These are phyloP conservation scores for Poronia punctata DNA, from an alignment of 495 filamentous ascomycete species.

Conservation along the genomic window DNA sequence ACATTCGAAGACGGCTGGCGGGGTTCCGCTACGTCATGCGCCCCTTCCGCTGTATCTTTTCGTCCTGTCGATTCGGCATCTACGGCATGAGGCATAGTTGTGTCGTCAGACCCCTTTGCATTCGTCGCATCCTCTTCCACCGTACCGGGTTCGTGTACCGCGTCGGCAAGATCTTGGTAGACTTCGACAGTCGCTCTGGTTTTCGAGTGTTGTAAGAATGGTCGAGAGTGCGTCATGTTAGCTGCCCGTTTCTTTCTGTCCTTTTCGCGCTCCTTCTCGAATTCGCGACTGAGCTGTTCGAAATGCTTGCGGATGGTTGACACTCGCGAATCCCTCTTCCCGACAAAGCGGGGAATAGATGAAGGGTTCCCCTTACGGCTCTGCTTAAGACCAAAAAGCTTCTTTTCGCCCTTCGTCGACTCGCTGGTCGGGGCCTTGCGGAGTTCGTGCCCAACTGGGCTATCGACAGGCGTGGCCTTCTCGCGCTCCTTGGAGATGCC, in stretches of 20 bases:
- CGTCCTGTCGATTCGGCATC: constrained; percentile 21
- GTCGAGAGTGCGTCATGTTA: constrained; percentile 71
- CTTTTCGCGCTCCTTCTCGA: constrained; percentile 86
- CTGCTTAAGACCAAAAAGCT: constrained; percentile 59
- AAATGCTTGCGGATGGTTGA: constrained; percentile 89
- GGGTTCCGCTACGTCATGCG: constrained; percentile 1
- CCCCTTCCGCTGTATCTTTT: constrained; percentile 3
- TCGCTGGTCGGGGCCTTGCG: constrained; percentile 22
- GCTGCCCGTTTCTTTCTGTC: constrained; percentile 77
- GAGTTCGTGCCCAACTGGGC: constrained; percentile 18
- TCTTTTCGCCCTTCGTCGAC: constrained; percentile 56
- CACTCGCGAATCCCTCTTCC: constrained; percentile 65
- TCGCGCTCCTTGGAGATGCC: constrained; percentile 25
- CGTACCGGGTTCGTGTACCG: constrained; percentile 76
- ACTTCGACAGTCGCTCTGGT: constrained; percentile 95
- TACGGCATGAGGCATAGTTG: constrained; percentile 23
- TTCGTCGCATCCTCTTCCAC: constrained; percentile 52
- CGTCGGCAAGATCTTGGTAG: constrained; percentile 85
- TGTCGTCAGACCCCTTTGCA: constrained; percentile 22
- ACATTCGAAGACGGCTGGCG: neutral
- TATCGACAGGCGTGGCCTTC: constrained; percentile 11
- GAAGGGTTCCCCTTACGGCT: constrained; percentile 59
- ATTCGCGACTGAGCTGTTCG: constrained; percentile 91
- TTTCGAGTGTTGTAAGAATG: constrained; percentile 76
- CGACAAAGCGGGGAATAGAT: constrained; percentile 81